Percentiles rank a stretch among this genome's conserved stretches.
Conservation (phyloP, 495 filamentous ascomycete genomes). For the Elaphomyces granulatus region DNA sequence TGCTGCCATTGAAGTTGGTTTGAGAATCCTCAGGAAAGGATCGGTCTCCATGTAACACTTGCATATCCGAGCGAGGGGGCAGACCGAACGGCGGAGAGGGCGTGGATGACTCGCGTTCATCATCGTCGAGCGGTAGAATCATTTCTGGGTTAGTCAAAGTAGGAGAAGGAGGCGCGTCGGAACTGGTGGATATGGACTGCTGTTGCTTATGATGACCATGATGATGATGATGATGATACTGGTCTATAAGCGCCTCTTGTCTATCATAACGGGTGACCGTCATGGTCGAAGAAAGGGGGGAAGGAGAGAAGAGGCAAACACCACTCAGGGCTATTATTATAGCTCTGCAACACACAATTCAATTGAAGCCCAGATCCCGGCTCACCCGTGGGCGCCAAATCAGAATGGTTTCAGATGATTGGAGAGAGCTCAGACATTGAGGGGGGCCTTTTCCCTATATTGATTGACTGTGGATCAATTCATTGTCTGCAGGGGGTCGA, state of each 20-base stretch:
- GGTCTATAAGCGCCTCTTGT: neutral
- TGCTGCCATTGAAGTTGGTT: slow-evolving; percentile 1
- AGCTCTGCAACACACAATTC: too few species aligned
- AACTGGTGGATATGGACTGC: neutral
- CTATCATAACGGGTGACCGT: slow-evolving; percentile 2
- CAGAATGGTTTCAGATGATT: too few species aligned
- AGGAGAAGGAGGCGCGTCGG: slow-evolving; percentile 43
- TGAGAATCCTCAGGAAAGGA: slow-evolving; percentile 1
- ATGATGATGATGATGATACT: slow-evolving; percentile 1
- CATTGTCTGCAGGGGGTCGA: too few species aligned
- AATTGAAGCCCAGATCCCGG: too few species aligned
- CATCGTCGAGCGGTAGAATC: slow-evolving; percentile 57
- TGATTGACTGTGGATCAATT: too few species aligned
- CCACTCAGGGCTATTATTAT: too few species aligned
- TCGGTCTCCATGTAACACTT: slow-evolving; percentile 15
- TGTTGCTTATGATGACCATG: neutral
- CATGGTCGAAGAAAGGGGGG: slow-evolving; percentile 1
- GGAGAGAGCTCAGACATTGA: too few species aligned
- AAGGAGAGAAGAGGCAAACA: neutral
- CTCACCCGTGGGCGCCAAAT: too few species aligned
- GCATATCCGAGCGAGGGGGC: slow-evolving; percentile 25
- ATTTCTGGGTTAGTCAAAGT: slow-evolving; percentile 89
- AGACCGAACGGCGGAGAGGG: slow-evolving; percentile 33
- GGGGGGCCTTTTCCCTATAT: too few species aligned
- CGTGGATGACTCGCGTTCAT: slow-evolving; percentile 42